Evolutionary conservation across 2,329 filamentous ascomycete species (phyloP), one percentile per base, ranked within the genome.

Genomic region (Sporothrix inflata): DNA sequence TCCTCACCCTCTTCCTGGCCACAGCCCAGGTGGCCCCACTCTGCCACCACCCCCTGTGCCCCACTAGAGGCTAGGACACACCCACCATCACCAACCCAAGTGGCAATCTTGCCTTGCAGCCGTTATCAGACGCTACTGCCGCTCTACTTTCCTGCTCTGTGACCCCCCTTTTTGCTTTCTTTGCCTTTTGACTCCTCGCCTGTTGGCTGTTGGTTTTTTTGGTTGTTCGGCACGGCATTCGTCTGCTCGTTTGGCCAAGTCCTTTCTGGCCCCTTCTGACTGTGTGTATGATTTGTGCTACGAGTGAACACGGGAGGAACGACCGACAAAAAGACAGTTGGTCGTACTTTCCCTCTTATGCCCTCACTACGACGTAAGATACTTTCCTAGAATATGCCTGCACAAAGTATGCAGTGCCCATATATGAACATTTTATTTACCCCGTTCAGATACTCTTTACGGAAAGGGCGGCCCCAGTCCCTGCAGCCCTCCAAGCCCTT

Each of bases 71-170:
- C n/a, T 3, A 47, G 61, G 40, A 63, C 11, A 63, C 11, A 24
- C 4, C 11, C 21, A 9, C 21, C 40, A 30, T 30, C 61, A 47
- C 21, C 63, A 47, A 47, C 42, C 63, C 63, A 66, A 53, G 65
- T 55, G 66, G 66, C 66, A 57, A 57, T 69, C 67, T 69, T 57
- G 67, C 67, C 67, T 60, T 55, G 51, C 51, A 57, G 67, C 66
- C 66, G 66, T 69, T 69, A 69, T 69, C 66, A 55, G 49, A 42
- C 66, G 66, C 66, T 57, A 68, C 30, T 69, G 66, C 66, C 49
- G 66, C 49, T 53, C 65, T 27, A 49, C 53, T 40, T 24, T 38
- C 65, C 45, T 53, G 30, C 65, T 53, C 47, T 53, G 11, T 47
- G 16, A 47, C 61, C 24, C 27, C 63, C 63, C n/a, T 38, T 27